phyloP scores from a whole-genome alignment of 2,329 filamentous ascomycete species.

The Colletotrichum phormii region DNA sequence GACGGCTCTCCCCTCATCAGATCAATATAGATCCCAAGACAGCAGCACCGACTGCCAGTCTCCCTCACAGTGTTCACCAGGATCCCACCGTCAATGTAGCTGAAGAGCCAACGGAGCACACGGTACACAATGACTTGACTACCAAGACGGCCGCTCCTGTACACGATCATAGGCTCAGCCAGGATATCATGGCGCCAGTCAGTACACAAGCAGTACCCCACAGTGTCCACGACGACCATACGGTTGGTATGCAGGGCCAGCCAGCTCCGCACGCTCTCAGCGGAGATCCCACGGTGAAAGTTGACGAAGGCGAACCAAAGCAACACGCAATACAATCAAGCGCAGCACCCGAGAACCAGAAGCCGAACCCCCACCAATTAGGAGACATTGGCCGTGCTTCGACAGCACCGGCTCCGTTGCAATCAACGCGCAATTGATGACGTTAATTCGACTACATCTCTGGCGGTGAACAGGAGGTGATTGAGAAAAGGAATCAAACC shows the following conservation, averaged over 20 bases:
- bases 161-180: constrained; percentile 23
- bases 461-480: background rate
- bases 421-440: background rate
- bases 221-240: constrained; percentile 13
- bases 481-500: background rate
- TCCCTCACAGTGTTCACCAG: constrained; percentile 9
- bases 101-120: background rate
- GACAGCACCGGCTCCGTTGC: background rate
- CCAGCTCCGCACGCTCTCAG: background rate
- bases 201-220: background rate
- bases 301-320: background rate
- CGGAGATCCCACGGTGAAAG: background rate
- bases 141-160: background rate
- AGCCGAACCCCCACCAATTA: background rate
- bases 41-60: background rate
- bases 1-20: constrained; percentile 3
- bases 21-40: constrained; percentile 11
- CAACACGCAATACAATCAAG: background rate
- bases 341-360: background rate
- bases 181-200: constrained; percentile 1
- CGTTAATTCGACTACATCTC: background rate
- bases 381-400: background rate
- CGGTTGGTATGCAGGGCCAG: background rate
- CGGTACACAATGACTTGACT: constrained; percentile 6
- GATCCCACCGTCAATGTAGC: constrained; percentile 13